phyloP scores from a whole-genome alignment of 495 filamentous ascomycete genomes.

The Penicillium argentinense region DNA sequence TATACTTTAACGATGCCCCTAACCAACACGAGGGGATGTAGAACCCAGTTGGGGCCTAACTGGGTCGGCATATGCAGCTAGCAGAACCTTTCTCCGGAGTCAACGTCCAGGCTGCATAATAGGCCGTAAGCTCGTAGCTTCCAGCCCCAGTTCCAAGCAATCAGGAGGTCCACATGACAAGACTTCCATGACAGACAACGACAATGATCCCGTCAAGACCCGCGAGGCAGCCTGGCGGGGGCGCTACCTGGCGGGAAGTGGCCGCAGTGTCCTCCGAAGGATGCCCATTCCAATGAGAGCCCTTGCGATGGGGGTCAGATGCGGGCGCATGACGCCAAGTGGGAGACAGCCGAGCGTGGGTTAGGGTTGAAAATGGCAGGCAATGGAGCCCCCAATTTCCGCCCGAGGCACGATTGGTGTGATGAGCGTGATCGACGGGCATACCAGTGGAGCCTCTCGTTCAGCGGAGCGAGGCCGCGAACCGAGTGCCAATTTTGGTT shows the following conservation, averaged over 20 bases:
- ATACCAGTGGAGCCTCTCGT: slow-evolving; percentile 17
- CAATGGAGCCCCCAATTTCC: slow-evolving; percentile 29
- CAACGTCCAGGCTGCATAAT: slow-evolving; percentile 18
- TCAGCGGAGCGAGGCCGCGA: slow-evolving; percentile 19
- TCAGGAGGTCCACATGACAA: slow-evolving; percentile 9
- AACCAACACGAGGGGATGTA: not conserved
- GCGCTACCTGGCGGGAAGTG: slow-evolving; percentile 1
- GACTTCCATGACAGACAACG: slow-evolving; percentile 11
- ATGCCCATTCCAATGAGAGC: not conserved
- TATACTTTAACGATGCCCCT: not conserved
- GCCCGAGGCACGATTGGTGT: slow-evolving; percentile 21
- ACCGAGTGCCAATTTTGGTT: slow-evolving; percentile 19
- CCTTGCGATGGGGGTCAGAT: slow-evolving; percentile 1
- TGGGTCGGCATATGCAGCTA: slow-evolving; percentile 15
- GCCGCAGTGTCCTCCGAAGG: slow-evolving; percentile 1
- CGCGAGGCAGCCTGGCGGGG: not conserved
- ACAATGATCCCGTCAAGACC: not conserved
- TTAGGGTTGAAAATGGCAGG: slow-evolving; percentile 6
- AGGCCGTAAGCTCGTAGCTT: slow-evolving; percentile 4
- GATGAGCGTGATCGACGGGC: slow-evolving; percentile 24
- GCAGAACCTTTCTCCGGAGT: slow-evolving; percentile 13
- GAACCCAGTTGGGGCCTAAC: slow-evolving; percentile 1
- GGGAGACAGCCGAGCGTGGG: slow-evolving; percentile 4
- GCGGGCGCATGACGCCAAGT: not conserved
- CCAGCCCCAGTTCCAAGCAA: not conserved